A percentile compares a stretch with the other conserved stretches of the same genome.
Conservation (phyloP, 192 early-diverging fungal genomes). For the Pilobolus umbonatus region DNA sequence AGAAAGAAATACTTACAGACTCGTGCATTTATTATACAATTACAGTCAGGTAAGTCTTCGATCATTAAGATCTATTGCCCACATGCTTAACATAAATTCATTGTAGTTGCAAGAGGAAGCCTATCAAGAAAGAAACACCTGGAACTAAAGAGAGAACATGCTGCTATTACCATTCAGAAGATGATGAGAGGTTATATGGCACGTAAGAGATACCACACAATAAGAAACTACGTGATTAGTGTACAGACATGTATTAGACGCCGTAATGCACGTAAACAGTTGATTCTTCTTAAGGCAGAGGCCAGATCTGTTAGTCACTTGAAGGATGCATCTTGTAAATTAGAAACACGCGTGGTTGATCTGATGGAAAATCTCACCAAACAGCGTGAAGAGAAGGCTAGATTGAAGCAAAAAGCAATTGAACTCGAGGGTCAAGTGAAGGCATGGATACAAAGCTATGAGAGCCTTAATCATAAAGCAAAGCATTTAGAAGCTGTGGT, state of each 20-base stretch:
- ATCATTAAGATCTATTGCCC: neutral
- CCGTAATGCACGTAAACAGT: constrained; percentile 61
- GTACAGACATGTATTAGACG: constrained; percentile 83
- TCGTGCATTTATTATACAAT: constrained; percentile 45
- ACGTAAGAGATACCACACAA: constrained; percentile 53
- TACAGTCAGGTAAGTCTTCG: constrained; percentile 54
- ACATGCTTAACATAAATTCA: neutral
- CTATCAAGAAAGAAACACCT: constrained; percentile 58
- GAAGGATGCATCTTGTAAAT: constrained; percentile 89
- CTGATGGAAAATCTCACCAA: constrained; percentile 75
- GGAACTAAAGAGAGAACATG: constrained; percentile 55
- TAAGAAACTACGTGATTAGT: constrained; percentile 57
- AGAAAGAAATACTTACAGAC: constrained; percentile 39
- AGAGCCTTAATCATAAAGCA: constrained; percentile 53
- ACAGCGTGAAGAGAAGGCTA: constrained; percentile 65
- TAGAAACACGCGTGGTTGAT: constrained; percentile 95
- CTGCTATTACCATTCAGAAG: constrained; percentile 77
- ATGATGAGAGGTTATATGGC: constrained; percentile 61
- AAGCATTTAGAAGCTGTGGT: constrained; percentile 47
- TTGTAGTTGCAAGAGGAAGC: constrained; percentile 51
- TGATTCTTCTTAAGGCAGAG: constrained; percentile 74
- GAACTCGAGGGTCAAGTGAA: constrained; percentile 53
- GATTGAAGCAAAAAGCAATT: constrained; percentile 32
- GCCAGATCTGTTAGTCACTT: constrained; percentile 86
- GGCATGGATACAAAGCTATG: constrained; percentile 70